Conservation (phyloP, 2,329 filamentous ascomycete species). For the Nothophoma quercina region DNA sequence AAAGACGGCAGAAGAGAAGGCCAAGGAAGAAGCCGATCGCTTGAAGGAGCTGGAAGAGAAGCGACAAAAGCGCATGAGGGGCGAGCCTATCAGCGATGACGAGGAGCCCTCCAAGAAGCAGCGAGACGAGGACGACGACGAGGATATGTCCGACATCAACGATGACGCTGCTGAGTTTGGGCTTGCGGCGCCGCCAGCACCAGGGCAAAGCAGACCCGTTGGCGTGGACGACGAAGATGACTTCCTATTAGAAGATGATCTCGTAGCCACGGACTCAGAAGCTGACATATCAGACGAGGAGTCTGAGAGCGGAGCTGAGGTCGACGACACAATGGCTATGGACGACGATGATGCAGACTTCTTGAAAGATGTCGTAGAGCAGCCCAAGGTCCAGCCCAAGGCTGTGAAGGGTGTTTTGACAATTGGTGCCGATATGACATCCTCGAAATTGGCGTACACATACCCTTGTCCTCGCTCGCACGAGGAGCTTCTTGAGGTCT, state of each 20-base stretch:
- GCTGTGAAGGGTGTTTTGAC: slow-evolving; percentile 53
- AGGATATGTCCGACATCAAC: slow-evolving; percentile 36
- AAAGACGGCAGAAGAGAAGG: slow-evolving; percentile 64
- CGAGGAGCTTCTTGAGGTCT: slow-evolving; percentile 72
- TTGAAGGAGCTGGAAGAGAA: slow-evolving; percentile 84
- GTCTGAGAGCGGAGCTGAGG: slow-evolving; percentile 41
- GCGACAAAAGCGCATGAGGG: slow-evolving; percentile 84
- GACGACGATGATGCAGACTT: slow-evolving; percentile 60
- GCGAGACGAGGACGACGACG: slow-evolving; percentile 46
- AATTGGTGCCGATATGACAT: slow-evolving; percentile 51
- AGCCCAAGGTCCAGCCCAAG: slow-evolving; percentile 36
- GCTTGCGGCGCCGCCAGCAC: slow-evolving; percentile 64
- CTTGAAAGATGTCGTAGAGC: slow-evolving; percentile 52
- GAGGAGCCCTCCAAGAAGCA: slow-evolving; percentile 62
- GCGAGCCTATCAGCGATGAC: slow-evolving; percentile 76
- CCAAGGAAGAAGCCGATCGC: slow-evolving; percentile 76
- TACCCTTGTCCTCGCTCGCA: slow-evolving; percentile 85
- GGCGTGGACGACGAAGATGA: slow-evolving; percentile 88
- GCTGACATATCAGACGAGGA: slow-evolving; percentile 46
- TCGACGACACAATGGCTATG: slow-evolving; percentile 49
- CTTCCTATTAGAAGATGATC: slow-evolving; percentile 87
- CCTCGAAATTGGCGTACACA: slow-evolving; percentile 74
- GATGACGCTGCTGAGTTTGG: slow-evolving; percentile 70
- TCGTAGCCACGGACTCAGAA: slow-evolving; percentile 80
- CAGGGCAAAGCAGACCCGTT: slow-evolving; percentile 41